Base-by-base conservation (phyloP, 768 basidiomycete species). In the Pleurotus ostreatus region DNA sequence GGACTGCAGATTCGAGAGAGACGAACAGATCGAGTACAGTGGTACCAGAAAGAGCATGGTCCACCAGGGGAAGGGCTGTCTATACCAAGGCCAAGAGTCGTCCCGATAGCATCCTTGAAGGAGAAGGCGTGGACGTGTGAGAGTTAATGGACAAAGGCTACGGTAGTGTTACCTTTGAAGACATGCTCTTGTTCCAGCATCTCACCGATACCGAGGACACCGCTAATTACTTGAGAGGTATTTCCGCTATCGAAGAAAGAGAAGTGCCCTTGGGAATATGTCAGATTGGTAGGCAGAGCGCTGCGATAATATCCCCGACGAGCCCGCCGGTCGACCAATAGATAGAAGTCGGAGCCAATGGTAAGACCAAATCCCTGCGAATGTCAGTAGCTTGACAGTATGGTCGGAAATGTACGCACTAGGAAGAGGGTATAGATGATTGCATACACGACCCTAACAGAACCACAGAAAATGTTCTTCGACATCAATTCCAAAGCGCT, bases 361-460 rank as follows among this genome's bases (percentile, higher is more conserved):
- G 87, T 88, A 55, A 93, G 71, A 46, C 91, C 89, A 65, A 92
- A 93, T 6, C 92, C 91, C 89, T 90, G 58, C 26, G 40, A 18
- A 55, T 41, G 39, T 26, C 16, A 41, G 16, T 46, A 18, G 41
- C 38, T 57, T 22, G 49, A 55, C 23, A 16, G 40, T 37, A 23
- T 20, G 13, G 13, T 23, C 3, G 13, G 5, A 46, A n/a, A 38
- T 25, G 7, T 6, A 60, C 78, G 57, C 64, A 87, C 88, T 63
- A 93, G 71, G 67, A 92, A 92, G 44, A 92, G 74, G 0, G 89
- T 91, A 63, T 92, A 93, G 43, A 93, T 91, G 57, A 91, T 86
- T 12, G 91, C 89, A 63, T 91, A 92, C 25, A 92, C 88, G 68
- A 92, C 84, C 59, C 89, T 77, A 34, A 92, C 90, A 18, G 88